Evolutionary conservation across 306 rosid species (phyloP), one percentile per base, ranked within the genome.

Genomic region (Castanea crenata): DNA sequence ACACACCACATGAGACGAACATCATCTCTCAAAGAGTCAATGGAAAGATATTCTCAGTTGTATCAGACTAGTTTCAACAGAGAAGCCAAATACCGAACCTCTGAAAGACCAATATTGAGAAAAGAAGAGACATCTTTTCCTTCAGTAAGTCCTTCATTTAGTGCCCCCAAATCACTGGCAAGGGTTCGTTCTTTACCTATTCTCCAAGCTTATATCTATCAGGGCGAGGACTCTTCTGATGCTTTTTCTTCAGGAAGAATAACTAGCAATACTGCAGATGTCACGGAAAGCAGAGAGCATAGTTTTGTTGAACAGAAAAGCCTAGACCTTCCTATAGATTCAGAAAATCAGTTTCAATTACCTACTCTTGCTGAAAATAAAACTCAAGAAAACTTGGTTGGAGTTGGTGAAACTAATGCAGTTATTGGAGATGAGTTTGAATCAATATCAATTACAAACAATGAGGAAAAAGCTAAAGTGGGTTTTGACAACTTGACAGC

Each of bases 111-210:
- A 70, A 87, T 49, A 31, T 29, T 87, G 78, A 91, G 56, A 84
- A 16, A 73, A 4, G 77, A 76, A 69, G 83, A 85, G 74, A 82
- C 34, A 81, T 63, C 35, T 70, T 80, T 83, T 4, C 1, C 78
- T 46, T 21, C 84, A 13, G 65, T 16, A 55, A 23, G 46, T 4
- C 1, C 78, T 46, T 21, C 84, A 13, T 56, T 13, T 51, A 23
- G 46, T 32, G 78, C 87, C 38, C 81, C 83, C 19, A 90, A 89
- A 80, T 63, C 83, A 34, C 63, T 93, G 16, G 63, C 82, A 51
- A 87, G 98, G 85, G 85, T 90, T 80, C 87, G 69, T 44, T 93
- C 98, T 25, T 64, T 91, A 16, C 95, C 93, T 78, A 89, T 87
- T 77, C 69, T 93, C 1, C 82, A 84, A 74, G 73, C 89, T n/a